phyloP scores from a whole-genome alignment of 2,329 filamentous ascomycete species.

The Xylaria polymorpha region DNA sequence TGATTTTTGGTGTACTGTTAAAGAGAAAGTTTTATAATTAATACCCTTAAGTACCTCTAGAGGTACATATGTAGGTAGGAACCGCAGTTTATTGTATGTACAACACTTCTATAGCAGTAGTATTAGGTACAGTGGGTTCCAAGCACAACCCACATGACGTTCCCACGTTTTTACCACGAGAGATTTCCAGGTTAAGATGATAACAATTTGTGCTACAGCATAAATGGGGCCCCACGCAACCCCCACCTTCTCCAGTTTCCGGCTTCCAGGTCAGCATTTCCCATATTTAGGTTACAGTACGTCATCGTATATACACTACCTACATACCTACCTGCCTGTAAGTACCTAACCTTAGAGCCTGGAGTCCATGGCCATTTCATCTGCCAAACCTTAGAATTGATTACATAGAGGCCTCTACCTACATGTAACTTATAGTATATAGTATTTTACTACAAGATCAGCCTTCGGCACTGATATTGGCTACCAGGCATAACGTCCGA shows the following conservation, averaged over 20 bases:
- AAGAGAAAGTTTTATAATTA: no score
- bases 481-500: background rate
- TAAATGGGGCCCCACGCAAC: slow-evolving; percentile 1
- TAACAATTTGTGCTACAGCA: background rate
- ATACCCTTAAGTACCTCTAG: background rate
- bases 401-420: background rate
- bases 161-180: background rate
- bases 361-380: background rate
- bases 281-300: slow-evolving; percentile 10
- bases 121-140: background rate
- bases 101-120: background rate
- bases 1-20: no score
- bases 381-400: background rate
- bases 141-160: background rate
- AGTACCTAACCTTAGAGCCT: no score
- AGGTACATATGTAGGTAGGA: background rate
- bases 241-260: slow-evolving; percentile 9
- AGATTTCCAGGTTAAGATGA: background rate
- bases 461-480: background rate
- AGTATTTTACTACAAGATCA: no score
- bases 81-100: background rate
- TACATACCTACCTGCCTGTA: background rate
- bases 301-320: slow-evolving; percentile 1
- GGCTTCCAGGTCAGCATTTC: slow-evolving; percentile 16
- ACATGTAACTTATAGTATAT: no score